A percentile compares a stretch with the other conserved stretches of the same genome.
Conservation (phyloP, 78 protist genomes). For the Goniomonas avonlea region DNA sequence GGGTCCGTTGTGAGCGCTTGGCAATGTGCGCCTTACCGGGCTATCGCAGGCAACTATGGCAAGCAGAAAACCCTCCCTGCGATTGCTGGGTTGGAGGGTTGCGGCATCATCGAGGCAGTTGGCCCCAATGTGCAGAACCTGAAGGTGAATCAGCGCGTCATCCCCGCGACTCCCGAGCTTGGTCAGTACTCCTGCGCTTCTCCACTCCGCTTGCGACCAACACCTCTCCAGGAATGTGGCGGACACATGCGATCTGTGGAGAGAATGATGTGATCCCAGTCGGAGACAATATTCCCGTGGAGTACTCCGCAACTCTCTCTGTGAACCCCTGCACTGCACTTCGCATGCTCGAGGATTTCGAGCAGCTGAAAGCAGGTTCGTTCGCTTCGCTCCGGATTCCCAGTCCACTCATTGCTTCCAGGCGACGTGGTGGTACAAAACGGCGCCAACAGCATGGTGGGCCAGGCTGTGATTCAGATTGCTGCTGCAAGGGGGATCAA, state of each 20-base stretch:
- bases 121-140: conserved; percentile 53
- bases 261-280: conserved; percentile 40
- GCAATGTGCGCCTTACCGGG: too few relatives aligned
- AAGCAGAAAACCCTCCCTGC: conserved; percentile 61
- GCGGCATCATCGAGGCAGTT: conserved; percentile 64
- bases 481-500: conserved; percentile 51
- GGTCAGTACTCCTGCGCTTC: conserved; percentile 25
- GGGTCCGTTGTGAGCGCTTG: too few relatives aligned
- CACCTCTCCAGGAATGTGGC: conserved; percentile 62
- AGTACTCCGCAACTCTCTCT: conserved; percentile 43
- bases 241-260: conserved; percentile 47
- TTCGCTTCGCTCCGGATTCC: neutral
- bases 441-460: conserved; percentile 75
- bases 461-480: conserved; percentile 64
- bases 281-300: conserved; percentile 51
- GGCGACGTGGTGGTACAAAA: conserved; percentile 79
- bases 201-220: neutral
- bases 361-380: conserved; percentile 41
- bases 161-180: conserved; percentile 33
- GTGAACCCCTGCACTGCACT: conserved; percentile 82
- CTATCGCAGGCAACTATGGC: conserved; percentile 81
- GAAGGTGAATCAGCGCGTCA: conserved; percentile 55
- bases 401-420: neutral
- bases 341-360: conserved; percentile 67
- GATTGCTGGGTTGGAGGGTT: conserved; percentile 76